Evolutionary conservation across 306 rosid genomes (phyloP).

Genomic region (Parietaria judaica): DNA sequence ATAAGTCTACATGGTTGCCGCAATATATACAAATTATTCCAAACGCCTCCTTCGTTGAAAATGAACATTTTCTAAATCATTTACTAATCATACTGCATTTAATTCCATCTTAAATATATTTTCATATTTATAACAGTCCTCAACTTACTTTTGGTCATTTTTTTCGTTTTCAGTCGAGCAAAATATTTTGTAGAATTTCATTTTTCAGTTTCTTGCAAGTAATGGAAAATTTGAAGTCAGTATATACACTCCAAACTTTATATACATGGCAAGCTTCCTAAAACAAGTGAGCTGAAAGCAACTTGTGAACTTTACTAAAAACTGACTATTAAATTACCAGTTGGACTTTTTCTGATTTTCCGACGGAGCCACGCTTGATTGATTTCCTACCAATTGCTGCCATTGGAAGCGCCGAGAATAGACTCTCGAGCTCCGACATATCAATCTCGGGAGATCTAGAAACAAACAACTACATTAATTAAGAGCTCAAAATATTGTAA

Average conservation of each 20-base stretch:
- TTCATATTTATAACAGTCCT: background rate
- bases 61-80: background rate
- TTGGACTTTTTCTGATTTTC: conserved; percentile 78
- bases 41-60: background rate
- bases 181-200: background rate
- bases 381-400: conserved; percentile 39
- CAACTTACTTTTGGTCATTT: background rate
- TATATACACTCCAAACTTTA: no score
- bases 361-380: conserved; percentile 35
- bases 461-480: conserved; percentile 18
- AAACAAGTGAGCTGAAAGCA: background rate
- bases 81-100: background rate
- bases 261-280: background rate
- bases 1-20: background rate
- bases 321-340: conserved; percentile 45
- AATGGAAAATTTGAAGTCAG: background rate
- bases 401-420: conserved; percentile 66
- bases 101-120: background rate
- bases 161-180: background rate
- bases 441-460: conserved; percentile 91
- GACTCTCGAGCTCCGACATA: conserved; percentile 89
- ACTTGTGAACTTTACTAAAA: conserved; percentile 4
- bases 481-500: conserved; percentile 19
- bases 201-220: background rate
- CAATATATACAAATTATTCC: background rate